Evolutionary conservation across 257 asterid genomes (phyloP), one percentile per base, ranked within the genome.

Genomic region (Solanum bulbocastanum): DNA sequence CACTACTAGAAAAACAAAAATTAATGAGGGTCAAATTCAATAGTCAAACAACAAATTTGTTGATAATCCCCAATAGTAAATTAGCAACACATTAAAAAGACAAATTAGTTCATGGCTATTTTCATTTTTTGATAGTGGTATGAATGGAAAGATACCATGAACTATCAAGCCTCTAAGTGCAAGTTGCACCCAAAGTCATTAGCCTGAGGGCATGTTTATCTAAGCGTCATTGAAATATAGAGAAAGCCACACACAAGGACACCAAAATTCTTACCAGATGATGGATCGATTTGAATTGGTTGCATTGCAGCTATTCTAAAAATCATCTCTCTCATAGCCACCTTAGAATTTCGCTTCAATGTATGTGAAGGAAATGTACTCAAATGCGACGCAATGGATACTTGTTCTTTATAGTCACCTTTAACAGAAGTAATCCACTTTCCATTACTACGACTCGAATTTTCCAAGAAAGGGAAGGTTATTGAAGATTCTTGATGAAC

Each of bases 291-390:
- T 88, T 96, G 95, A 52, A 96, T 93, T 23, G 99, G 98, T 88
- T 96, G 99, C 99, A 95, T 95, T 76, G 98, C 96, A 10, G 99
- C 99, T 2, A 96, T 92, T 46, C 96, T 89, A 65, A 95, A 96
- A 0, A 96, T 95, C 99, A 96, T 94, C 84, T 96, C 99, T 33
- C 98, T 89, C 98, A 95, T 95, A 12, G 97, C 96, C 20, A 94
- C 98, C 98, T 95, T 94, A 1, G 84, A 86, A 4, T 75, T 40
- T 20, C 39, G 73, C 52, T 86, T 86, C 56, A 14, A 22, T 4
- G 58, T 40, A 14, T 4, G 40, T 5, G 85, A 81, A 81, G 68
- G 68, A 46, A 27, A 44, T 46, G 27, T 25, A 65, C 18, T 37
- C 33, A 74, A 23, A 74, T 37, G 32, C 32, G 83, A 37, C 32